These are phyloP conservation scores for Podospora bellae-mahoneyi DNA, from an alignment of 495 filamentous ascomycete species.

Conservation along the genomic window DNA sequence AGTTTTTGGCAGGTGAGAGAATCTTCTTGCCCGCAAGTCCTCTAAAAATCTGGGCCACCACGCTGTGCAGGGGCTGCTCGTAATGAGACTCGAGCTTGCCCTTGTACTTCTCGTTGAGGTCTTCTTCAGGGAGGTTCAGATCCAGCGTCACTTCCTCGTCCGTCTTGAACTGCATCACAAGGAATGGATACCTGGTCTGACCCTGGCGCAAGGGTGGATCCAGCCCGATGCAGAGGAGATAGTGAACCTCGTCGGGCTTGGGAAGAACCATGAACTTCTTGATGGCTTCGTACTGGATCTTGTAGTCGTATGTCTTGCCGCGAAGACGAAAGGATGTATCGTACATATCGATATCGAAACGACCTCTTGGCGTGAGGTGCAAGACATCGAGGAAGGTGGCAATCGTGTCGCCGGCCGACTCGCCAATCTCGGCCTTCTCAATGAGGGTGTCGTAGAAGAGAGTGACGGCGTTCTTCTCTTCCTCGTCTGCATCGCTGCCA, in stretches of 20 bases:
- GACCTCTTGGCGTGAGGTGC: constrained; percentile 96
- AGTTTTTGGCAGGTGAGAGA: constrained; percentile 88
- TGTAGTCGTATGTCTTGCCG: constrained; percentile 99
- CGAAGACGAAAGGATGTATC: constrained; percentile 95
- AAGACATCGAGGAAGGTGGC: constrained; percentile 96
- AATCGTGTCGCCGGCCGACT: constrained; percentile 94
- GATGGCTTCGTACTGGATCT: constrained; percentile 94
- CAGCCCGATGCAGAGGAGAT: constrained; percentile 89
- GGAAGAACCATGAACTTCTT: constrained; percentile 99
- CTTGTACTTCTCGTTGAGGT: constrained; percentile 79
- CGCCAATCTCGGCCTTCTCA: constrained; percentile 98
- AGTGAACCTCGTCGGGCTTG: constrained; percentile 94
- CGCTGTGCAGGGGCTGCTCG: constrained; percentile 84
- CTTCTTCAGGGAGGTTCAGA: constrained; percentile 91
- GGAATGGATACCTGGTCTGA: constrained; percentile 96
- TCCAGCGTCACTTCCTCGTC: constrained; percentile 97
- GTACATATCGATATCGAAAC: constrained; percentile 99
- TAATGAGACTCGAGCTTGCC: constrained; percentile 84
- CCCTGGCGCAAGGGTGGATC: constrained; percentile 96
- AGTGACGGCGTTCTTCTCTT: constrained; percentile 90
- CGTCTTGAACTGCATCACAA: constrained; percentile 98
- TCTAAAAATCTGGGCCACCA: constrained; percentile 90
- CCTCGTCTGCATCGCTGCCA: constrained; percentile 63
- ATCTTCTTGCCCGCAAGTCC: constrained; percentile 93
- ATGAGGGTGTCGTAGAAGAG: constrained; percentile 96